phyloP scores from a whole-genome alignment of 139 green algal species.

The Coelastrella sp. region DNA sequence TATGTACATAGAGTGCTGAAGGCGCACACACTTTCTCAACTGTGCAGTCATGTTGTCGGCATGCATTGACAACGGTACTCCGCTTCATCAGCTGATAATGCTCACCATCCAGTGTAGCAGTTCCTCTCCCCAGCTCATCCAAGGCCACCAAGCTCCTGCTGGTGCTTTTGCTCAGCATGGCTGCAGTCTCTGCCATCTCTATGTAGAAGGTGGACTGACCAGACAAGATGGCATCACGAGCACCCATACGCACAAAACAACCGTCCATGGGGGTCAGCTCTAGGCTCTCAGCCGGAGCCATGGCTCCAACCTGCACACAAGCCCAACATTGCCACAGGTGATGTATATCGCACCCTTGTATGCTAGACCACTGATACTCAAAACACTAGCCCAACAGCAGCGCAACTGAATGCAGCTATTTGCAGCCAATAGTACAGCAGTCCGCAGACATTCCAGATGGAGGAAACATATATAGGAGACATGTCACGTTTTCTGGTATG shows the following conservation, averaged over 20 bases:
- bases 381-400: too few species aligned
- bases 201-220: conserved; percentile 97
- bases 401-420: too few species aligned
- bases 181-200: conserved; percentile 95
- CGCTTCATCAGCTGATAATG: too few species aligned
- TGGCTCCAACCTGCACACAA: conserved; percentile 81
- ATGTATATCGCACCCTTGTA: too few species aligned
- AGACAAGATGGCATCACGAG: conserved; percentile 91
- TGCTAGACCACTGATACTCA: too few species aligned
- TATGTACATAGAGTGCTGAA: too few species aligned
- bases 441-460: too few species aligned
- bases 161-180: conserved; percentile 83
- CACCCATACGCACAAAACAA: conserved; percentile 97
- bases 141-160: conserved; percentile 87
- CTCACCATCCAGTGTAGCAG: conserved; percentile 93
- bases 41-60: too few species aligned
- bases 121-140: conserved; percentile 97
- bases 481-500: too few species aligned
- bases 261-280: conserved; percentile 86
- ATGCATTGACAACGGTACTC: too few species aligned
- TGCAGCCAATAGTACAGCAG: too few species aligned
- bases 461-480: too few species aligned
- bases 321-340: background rate
- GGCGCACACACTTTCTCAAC: background rate
- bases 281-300: conserved; percentile 88